A percentile compares a stretch with the other conserved stretches of the same genome.
phyloP scores from a whole-genome alignment of 768 basidiomycete species.

The Candolleomyces eurysporus region DNA sequence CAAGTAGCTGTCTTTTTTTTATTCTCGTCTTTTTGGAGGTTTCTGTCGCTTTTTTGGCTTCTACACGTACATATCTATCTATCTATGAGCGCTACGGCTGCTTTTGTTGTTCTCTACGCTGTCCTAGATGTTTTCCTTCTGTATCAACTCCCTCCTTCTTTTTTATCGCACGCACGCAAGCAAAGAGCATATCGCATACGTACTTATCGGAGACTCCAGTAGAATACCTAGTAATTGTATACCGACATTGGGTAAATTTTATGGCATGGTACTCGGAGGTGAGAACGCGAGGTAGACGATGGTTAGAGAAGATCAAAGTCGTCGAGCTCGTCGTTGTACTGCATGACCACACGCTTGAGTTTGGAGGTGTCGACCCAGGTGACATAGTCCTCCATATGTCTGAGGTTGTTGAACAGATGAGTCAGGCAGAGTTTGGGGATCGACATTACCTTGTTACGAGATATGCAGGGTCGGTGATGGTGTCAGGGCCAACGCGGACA shows the following conservation, averaged over 20 bases:
- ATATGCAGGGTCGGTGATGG: slow-evolving; percentile 94
- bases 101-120: too few species aligned
- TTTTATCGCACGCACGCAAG: too few species aligned
- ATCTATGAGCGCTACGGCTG: too few species aligned
- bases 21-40: background rate
- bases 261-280: too few species aligned
- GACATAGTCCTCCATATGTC: slow-evolving; percentile 99
- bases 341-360: slow-evolving; percentile 92
- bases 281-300: background rate
- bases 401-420: slow-evolving; percentile 23
- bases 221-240: background rate
- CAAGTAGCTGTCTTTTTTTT: background rate
- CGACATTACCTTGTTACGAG: slow-evolving; percentile 74
- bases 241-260: too few species aligned
- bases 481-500: slow-evolving; percentile 93
- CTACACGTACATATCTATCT: too few species aligned
- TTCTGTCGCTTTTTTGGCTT: too few species aligned
- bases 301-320: slow-evolving; percentile 5
- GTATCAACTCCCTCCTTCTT: too few species aligned
- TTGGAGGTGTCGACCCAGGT: slow-evolving; percentile 99
- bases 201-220: too few species aligned
- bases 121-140: too few species aligned
- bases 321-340: slow-evolving; percentile 90
- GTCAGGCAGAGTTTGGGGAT: background rate
- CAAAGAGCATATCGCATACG: too few species aligned